Evolutionary conservation across 805 yeast genomes (phyloP), one percentile per base, ranked within the genome.

Genomic region (Hanseniaspora lachancei): DNA sequence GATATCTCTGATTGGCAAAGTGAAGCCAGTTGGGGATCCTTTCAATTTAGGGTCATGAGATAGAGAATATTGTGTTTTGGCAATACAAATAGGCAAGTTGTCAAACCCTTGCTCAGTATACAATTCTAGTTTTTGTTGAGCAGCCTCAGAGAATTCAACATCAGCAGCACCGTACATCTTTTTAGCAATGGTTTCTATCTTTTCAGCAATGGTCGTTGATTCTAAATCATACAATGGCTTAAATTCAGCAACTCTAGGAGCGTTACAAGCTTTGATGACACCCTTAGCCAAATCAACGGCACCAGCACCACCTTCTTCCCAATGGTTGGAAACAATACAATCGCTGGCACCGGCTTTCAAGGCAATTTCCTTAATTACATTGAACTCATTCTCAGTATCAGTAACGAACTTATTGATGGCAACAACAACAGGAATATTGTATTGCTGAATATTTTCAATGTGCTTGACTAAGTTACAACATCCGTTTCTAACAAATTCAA

Each of bases 231-330:
- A 85, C 63, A 82, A 72, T 72, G 79, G 84, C 57, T 70, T 67
- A 70, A 72, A 71, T 40, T 74, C 65, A 16, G 65, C 63, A 39
- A 66, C 66, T 58, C 71, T 72, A 57, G 72, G 67, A 42, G 74
- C 69, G 64, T 77, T 74, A 47, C 80, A 77, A 16, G 86, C 82
- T 57, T 74, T 73, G 58, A 83, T 80, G 59, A 85, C 83, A 48
- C 87, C 84, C 52, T 79, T 63, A 49, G 93, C 95, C 62, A 85
- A 74, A 56, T 79, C 81, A 57, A 83, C 75, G 1, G 95, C 88
- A 63, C 95, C 95, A 59, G 70, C 72, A 64, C 95, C 95, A 74
- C 95, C 95, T 71, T 82, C 78, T 65, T 82, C 89, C 91, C 91
- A 85, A 67, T 85, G 95, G 75, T 85, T 82, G 29, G 89, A 81